These are phyloP conservation scores for Gossypium laxum DNA, from an alignment of 441 rosid species.

Conservation along the genomic window DNA sequence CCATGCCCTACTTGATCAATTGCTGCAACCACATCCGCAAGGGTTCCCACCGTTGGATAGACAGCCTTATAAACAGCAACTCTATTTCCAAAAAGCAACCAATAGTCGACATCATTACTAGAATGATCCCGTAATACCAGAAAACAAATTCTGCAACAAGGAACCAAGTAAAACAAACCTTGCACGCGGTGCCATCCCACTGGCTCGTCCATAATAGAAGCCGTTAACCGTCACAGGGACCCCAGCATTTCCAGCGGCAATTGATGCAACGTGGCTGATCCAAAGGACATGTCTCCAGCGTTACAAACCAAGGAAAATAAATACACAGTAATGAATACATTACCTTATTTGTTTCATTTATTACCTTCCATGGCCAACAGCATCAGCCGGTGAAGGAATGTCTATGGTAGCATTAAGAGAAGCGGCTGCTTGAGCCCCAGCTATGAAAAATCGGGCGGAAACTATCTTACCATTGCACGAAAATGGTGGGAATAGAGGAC, in stretches of 20 bases:
- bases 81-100: constrained; percentile 20
- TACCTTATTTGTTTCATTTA: background rate
- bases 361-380: constrained; percentile 82
- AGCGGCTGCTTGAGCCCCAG: constrained; percentile 59
- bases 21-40: constrained; percentile 58
- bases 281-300: background rate
- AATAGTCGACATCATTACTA: background rate
- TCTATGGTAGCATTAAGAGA: constrained; percentile 52
- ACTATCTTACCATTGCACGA: constrained; percentile 76
- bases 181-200: constrained; percentile 64
- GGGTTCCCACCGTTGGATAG: constrained; percentile 45
- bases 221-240: constrained; percentile 51
- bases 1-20: constrained; percentile 45
- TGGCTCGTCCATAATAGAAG: constrained; percentile 45
- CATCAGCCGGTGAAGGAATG: constrained; percentile 72
- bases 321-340: background rate
- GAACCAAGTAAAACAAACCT: constrained; percentile 28
- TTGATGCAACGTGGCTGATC: constrained; percentile 56
- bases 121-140: background rate
- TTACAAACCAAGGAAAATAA: background rate
- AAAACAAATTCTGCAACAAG: background rate
- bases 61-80: constrained; percentile 57
- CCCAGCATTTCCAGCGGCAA: constrained; percentile 52
- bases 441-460: constrained; percentile 69
- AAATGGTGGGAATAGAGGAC: constrained; percentile 46